Percentiles rank a stretch among this genome's conserved stretches.
These are phyloP conservation scores for Candida verbasci DNA, from an alignment of 805 yeast genomes.

Conservation along the genomic window DNA sequence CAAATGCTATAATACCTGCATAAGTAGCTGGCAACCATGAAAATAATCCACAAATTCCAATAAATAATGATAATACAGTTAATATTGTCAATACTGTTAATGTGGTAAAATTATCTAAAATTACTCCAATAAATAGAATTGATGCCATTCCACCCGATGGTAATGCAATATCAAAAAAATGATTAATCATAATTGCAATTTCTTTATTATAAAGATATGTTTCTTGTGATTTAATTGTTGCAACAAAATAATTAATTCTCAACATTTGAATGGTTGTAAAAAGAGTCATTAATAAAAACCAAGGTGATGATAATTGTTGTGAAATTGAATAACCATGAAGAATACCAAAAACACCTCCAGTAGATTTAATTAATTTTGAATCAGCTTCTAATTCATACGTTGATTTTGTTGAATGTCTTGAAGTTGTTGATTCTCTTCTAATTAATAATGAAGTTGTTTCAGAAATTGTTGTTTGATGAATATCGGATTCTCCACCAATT, in stretches of 20 bases:
- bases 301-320: constrained; percentile 54
- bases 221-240: constrained; percentile 83
- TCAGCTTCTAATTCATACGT: constrained; percentile 67
- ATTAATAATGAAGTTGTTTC: constrained; percentile 39
- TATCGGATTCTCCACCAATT: too few relatives aligned
- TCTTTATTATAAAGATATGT: constrained; percentile 52
- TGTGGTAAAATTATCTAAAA: constrained; percentile 71
- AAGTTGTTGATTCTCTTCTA: constrained; percentile 25
- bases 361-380: constrained; percentile 41
- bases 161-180: constrained; percentile 77
- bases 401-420: constrained; percentile 43
- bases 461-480: constrained; percentile 30
- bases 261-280: constrained; percentile 89
- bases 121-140: constrained; percentile 79
- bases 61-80: constrained; percentile 48
- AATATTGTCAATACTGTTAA: constrained; percentile 52
- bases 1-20: constrained; percentile 66
- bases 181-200: constrained; percentile 57
- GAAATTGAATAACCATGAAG: constrained; percentile 58
- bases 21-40: constrained; percentile 55
- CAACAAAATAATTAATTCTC: constrained; percentile 88
- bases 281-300: constrained; percentile 74
- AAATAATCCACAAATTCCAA: constrained; percentile 71
- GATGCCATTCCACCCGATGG: constrained; percentile 87
- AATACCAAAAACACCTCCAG: constrained; percentile 74